Percentiles rank a stretch among this genome's conserved stretches.
Evolutionary conservation across 2,329 filamentous ascomycete species (phyloP).

Genomic region (Penicillium sp.): DNA sequence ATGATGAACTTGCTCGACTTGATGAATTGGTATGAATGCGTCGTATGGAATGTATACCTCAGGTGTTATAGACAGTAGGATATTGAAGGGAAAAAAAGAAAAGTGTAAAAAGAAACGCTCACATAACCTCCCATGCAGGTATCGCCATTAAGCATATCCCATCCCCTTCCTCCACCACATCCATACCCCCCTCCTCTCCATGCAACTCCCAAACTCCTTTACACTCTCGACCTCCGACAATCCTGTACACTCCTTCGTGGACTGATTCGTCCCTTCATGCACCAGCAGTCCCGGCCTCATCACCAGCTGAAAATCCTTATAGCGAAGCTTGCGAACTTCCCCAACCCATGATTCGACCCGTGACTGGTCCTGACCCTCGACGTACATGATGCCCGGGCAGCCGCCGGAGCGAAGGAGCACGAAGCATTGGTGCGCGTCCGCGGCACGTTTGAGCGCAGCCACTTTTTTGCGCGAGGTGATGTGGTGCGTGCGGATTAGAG

Average conservation of each 20-base stretch:
- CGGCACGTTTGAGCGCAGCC: slow-evolving; percentile 58
- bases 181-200: slow-evolving; percentile 56
- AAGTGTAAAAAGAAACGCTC: background rate
- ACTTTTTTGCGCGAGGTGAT: slow-evolving; percentile 76
- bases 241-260: slow-evolving; percentile 17
- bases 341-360: slow-evolving; percentile 60
- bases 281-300: slow-evolving; percentile 46
- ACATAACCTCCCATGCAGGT: background rate
- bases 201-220: slow-evolving; percentile 58
- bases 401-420: slow-evolving; percentile 63
- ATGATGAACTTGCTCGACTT: background rate
- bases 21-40: background rate
- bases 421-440: slow-evolving; percentile 56
- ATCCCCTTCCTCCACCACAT: slow-evolving; percentile 65
- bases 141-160: slow-evolving; percentile 43
- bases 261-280: slow-evolving; percentile 8
- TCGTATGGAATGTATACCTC: background rate
- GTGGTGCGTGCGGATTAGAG: slow-evolving; percentile 72
- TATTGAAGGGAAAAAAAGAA: background rate
- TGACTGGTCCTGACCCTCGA: slow-evolving; percentile 53
- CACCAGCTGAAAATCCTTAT: slow-evolving; percentile 67
- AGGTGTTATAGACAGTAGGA: background rate
- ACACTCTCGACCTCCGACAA: slow-evolving; percentile 59
- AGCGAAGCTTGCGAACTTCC: slow-evolving; percentile 59
- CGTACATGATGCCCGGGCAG: slow-evolving; percentile 73